phyloP scores from a whole-genome alignment of 75 land plant genomes.

The Sequoia sempervirens region DNA sequence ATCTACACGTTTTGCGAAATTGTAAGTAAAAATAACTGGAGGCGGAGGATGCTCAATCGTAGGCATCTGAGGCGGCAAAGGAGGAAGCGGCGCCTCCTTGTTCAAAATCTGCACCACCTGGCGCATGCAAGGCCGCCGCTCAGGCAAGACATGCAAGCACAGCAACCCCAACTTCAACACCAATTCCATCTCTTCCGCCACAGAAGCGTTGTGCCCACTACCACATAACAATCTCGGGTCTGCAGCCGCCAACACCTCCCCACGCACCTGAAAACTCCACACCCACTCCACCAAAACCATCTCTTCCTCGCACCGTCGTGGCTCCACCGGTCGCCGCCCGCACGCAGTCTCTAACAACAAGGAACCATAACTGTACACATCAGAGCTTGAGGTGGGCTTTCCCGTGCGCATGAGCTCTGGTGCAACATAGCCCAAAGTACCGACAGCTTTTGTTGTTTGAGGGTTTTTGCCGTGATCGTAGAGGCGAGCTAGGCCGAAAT shows the following conservation, averaged over 20 bases:
- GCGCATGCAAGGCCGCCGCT: slow-evolving; percentile 29
- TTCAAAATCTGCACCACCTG: slow-evolving; percentile 28
- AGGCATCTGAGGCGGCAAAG: neutral
- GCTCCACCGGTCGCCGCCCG: slow-evolving; percentile 28
- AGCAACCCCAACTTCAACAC: slow-evolving; percentile 32
- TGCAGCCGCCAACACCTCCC: slow-evolving; percentile 11
- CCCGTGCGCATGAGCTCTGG: slow-evolving; percentile 22
- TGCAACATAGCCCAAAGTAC: slow-evolving; percentile 24
- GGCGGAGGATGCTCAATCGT: neutral
- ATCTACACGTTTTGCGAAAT: no score
- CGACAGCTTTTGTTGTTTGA: slow-evolving; percentile 25
- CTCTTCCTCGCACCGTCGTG: slow-evolving; percentile 10
- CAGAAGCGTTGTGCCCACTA: neutral
- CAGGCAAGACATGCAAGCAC: slow-evolving; percentile 21
- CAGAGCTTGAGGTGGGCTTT: slow-evolving; percentile 13
- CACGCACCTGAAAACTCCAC: neutral
- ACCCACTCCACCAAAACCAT: slow-evolving; percentile 27
- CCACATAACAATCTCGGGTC: slow-evolving; percentile 17
- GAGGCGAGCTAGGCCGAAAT: slow-evolving; percentile 67
- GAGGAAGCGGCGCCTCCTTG: slow-evolving; percentile 2
- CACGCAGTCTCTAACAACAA: slow-evolving; percentile 24
- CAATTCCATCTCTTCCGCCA: slow-evolving; percentile 16
- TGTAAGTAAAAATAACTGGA: neutral
- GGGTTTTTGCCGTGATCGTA: slow-evolving; percentile 26
- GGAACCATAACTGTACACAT: slow-evolving; percentile 27